A percentile compares a stretch with the other conserved stretches of the same genome.
Evolutionary conservation across 1,284 basidiomycete species (phyloP).

Genomic region (Blastosporella zonata): DNA sequence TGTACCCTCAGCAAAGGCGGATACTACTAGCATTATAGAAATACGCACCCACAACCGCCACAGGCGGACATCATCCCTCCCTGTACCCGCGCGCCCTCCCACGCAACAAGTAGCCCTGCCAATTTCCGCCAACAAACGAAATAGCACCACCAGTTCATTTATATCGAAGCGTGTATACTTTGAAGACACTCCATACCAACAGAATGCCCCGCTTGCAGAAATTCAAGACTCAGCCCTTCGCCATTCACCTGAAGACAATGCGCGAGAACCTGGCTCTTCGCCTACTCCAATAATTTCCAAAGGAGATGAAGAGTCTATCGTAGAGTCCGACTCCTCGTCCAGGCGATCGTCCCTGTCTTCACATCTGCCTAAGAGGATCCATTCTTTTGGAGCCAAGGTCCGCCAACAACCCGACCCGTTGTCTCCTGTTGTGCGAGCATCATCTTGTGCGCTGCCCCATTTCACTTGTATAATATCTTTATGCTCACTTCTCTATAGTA

Average conservation of each 20-base stretch:
- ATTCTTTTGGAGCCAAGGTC: slow-evolving; percentile 16
- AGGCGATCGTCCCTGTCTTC: slow-evolving; percentile 20
- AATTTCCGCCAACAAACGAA: slow-evolving; percentile 13
- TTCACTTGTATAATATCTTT: background rate
- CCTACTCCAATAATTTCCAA: slow-evolving; percentile 1
- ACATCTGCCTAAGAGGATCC: slow-evolving; percentile 18
- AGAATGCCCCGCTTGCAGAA: slow-evolving; percentile 10
- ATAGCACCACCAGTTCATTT: slow-evolving; percentile 15
- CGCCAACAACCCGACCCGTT: slow-evolving; percentile 10
- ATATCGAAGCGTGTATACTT: slow-evolving; percentile 31
- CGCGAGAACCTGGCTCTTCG: slow-evolving; percentile 1
- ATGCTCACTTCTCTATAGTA: slow-evolving; percentile 1
- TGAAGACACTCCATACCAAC: slow-evolving; percentile 20
- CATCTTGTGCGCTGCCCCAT: slow-evolving; percentile 5
- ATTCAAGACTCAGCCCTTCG: slow-evolving; percentile 7
- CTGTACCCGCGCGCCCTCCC: slow-evolving; percentile 9
- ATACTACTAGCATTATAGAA: background rate
- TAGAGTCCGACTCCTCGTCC: slow-evolving; percentile 29
- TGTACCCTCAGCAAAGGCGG: slow-evolving; percentile 21
- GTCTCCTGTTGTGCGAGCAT: background rate
- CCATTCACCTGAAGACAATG: slow-evolving; percentile 10
- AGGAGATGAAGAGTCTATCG: slow-evolving; percentile 20
- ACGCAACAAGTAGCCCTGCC: background rate
- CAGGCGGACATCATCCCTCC: slow-evolving; percentile 18
- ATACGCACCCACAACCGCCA: slow-evolving; percentile 10